Evolutionary conservation across 495 filamentous ascomycete species (phyloP), one percentile per base, ranked within the genome.

Genomic region (Opeltia flavorubescens): DNA sequence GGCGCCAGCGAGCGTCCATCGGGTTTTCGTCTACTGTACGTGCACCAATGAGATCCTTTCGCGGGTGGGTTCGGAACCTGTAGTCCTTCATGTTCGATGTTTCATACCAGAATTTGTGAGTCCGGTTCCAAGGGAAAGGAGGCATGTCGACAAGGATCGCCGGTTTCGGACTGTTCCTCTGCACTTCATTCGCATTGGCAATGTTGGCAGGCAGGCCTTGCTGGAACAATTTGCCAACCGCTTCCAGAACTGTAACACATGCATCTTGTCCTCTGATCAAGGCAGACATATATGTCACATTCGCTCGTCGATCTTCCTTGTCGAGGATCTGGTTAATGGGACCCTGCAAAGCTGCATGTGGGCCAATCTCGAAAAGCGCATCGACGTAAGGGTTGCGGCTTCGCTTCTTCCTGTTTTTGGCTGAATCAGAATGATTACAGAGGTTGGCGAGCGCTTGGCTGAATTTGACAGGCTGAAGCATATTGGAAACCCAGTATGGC

Each of bases 291-390:
- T n/a, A n/a, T n/a, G n/a, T n/a, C n/a, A n/a, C n/a, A n/a, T n/a
- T n/a, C n/a, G n/a, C n/a, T n/a, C n/a, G n/a, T n/a, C n/a, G n/a
- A n/a, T n/a, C n/a, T n/a, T n/a, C n/a, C n/a, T n/a, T n/a, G n/a
- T 52, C 50, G n/a, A 80, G 50, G 5, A 70, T 78, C 41, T 81
- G 74, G 46, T 65, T 67, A 17, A 81, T 56, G 4, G 80, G 78
- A 0, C 77, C 75, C 36, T 72, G 65, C 9, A 84, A 60, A 2
- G 76, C 72, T 2, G 65, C 57, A 45, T 82, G 77, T 0, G 80
- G 78, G 0, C 79, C 78, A 26, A 80, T 63, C 46, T 81, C 76
- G 15, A 82, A 26, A 6, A 75, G 50, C 1, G 50, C 26, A 45
- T 50, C 41, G 30, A 33, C 30, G 9, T 9, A 9, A 33, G n/a